Percentiles rank a stretch among this genome's conserved stretches.
phyloP scores from a whole-genome alignment of 108 stramenopile genomes.

The Nannochloropsis oceanica region DNA sequence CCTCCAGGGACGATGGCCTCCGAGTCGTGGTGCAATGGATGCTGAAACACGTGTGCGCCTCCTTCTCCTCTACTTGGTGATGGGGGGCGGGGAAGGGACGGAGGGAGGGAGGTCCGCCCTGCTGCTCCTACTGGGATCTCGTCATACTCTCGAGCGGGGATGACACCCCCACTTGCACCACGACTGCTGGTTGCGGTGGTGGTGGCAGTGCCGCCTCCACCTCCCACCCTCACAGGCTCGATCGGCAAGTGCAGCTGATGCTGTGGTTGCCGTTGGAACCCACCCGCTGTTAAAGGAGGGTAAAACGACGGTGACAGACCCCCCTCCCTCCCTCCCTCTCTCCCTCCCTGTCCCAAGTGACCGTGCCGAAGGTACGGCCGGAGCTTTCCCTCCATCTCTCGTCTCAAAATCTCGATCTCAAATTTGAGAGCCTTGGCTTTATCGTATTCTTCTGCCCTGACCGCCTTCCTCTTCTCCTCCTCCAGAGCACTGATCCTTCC shows the following conservation, averaged over 20 bases:
- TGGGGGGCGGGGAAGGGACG: no score
- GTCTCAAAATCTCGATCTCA: slow-evolving; percentile 15
- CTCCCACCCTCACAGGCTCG: background rate
- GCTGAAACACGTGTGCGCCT: background rate
- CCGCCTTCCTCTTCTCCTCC: slow-evolving; percentile 19
- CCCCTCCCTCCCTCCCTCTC: background rate
- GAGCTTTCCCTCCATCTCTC: background rate
- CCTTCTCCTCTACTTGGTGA: background rate
- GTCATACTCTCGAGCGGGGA: background rate
- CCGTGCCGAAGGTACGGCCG: background rate
- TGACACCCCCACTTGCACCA: background rate
- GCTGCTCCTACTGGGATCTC: background rate
- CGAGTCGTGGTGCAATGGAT: background rate
- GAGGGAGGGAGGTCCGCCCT: background rate
- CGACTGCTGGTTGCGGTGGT: background rate
- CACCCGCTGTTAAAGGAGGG: background rate
- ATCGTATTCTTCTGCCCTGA: slow-evolving; percentile 32
- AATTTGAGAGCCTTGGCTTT: slow-evolving; percentile 13
- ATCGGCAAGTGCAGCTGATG: background rate
- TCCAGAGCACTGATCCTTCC: background rate
- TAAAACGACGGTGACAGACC: background rate
- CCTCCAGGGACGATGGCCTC: background rate
- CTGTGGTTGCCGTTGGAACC: background rate
- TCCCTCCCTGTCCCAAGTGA: background rate
- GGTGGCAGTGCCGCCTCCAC: background rate